Evolutionary conservation across 768 basidiomycete genomes (phyloP).

Genomic region (Podaxis mareebaensis): DNA sequence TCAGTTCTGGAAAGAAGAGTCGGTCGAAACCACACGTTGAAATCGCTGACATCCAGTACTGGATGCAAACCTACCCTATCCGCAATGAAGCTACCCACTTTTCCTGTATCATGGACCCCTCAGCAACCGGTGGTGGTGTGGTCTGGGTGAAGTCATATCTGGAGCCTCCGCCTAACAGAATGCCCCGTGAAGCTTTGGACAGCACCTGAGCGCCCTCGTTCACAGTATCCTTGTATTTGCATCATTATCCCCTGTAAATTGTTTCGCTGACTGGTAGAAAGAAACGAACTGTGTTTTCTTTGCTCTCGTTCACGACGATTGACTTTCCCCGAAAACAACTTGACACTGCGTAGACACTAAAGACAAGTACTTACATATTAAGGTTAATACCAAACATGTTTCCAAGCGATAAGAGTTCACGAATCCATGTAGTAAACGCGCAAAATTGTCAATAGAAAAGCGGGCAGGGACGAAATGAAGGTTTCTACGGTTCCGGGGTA

Average conservation of each 20-base stretch:
- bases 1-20: not conserved
- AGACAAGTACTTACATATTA: too few relatives aligned
- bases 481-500: too few relatives aligned
- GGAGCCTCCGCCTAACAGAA: not conserved
- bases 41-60: conserved; percentile 27
- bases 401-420: too few relatives aligned
- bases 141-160: conserved; percentile 32
- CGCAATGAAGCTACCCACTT: conserved; percentile 38
- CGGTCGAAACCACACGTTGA: conserved; percentile 3
- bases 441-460: not conserved
- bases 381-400: too few relatives aligned
- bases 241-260: not conserved
- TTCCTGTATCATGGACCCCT: conserved; percentile 41
- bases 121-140: conserved; percentile 33
- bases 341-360: too few relatives aligned
- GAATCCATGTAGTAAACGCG: too few relatives aligned
- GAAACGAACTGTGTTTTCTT: not conserved
- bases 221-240: not conserved
- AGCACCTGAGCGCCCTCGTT: not conserved
- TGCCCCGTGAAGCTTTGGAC: not conserved
- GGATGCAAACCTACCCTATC: conserved; percentile 35
- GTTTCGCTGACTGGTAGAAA: not conserved
- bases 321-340: too few relatives aligned
- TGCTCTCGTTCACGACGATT: too few relatives aligned
- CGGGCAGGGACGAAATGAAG: not conserved